phyloP scores from a whole-genome alignment of 805 yeast genomes.

The Saccharomycopsis javanensis region DNA sequence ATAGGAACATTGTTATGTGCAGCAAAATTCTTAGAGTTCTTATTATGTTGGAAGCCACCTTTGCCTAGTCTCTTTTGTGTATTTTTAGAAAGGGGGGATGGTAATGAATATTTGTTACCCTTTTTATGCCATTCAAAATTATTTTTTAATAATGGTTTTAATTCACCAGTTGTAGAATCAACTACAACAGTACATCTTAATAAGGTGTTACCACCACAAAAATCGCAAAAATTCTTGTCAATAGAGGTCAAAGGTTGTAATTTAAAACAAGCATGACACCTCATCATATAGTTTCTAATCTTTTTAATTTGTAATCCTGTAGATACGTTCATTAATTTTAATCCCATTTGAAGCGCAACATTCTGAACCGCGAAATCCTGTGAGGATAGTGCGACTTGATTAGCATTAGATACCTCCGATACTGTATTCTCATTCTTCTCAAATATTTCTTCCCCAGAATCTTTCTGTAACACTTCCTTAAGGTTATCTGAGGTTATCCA shows the following conservation, averaged over 20 bases:
- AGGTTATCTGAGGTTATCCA: conserved; percentile 93
- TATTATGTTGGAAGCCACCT: conserved; percentile 69
- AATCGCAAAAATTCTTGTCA: conserved; percentile 79
- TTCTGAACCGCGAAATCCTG: conserved; percentile 98
- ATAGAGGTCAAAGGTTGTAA: conserved; percentile 72
- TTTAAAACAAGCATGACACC: conserved; percentile 96
- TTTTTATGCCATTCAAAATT: conserved; percentile 91
- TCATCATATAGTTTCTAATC: conserved; percentile 83
- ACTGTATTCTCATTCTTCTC: conserved; percentile 21
- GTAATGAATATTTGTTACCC: conserved; percentile 72
- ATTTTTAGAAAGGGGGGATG: conserved; percentile 81
- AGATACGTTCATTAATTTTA: conserved; percentile 73
- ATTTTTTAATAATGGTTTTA: conserved; percentile 79
- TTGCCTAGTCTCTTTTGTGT: conserved; percentile 65
- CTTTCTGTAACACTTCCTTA: conserved; percentile 57
- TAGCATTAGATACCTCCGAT: conserved; percentile 28
- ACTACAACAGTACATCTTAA: conserved; percentile 86
- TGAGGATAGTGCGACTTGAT: conserved; percentile 78
- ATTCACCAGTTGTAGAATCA: conserved; percentile 64
- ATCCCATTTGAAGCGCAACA: conserved; percentile 82
- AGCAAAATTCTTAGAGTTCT: conserved; percentile 44
- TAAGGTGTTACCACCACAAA: conserved; percentile 90
- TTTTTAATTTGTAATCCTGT: conserved; percentile 79
- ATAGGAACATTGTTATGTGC: conserved; percentile 35
- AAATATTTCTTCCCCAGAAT: conserved; percentile 44